phyloP scores from a whole-genome alignment of 2,329 filamentous ascomycete species.

The Blastomyces parvus region DNA sequence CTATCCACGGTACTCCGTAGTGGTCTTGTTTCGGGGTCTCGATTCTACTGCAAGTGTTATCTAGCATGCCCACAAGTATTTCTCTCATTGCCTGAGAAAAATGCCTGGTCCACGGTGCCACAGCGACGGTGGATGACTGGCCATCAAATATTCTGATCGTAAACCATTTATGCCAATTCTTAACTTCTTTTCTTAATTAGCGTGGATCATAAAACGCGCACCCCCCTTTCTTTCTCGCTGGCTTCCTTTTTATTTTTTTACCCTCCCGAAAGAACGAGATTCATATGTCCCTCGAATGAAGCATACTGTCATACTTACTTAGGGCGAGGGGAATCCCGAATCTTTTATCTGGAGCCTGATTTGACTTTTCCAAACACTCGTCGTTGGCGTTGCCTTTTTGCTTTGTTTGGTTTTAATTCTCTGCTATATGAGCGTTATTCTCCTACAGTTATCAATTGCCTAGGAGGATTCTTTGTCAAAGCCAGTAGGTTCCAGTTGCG shows the following conservation, averaged over 20 bases:
- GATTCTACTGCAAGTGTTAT: slow-evolving; percentile 4
- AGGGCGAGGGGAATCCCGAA: background rate
- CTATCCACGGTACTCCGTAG: slow-evolving; percentile 5
- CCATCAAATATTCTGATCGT: background rate
- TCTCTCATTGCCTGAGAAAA: background rate
- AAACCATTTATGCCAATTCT: background rate
- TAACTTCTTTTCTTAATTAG: background rate
- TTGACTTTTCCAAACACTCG: background rate
- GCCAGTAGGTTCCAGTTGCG: background rate
- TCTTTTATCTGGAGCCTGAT: background rate
- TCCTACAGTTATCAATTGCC: background rate
- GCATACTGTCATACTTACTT: background rate
- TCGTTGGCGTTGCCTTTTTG: background rate
- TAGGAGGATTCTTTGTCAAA: background rate
- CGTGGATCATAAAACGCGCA: slow-evolving; percentile 5
- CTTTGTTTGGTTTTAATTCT: slow-evolving; percentile 1
- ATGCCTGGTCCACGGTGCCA: slow-evolving; percentile 6
- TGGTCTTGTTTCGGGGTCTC: background rate
- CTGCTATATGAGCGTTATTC: background rate
- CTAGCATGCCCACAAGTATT: slow-evolving; percentile 4
- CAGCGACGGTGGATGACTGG: slow-evolving; percentile 6
- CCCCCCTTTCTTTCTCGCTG: background rate
- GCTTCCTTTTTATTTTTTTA: background rate
- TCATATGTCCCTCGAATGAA: background rate
- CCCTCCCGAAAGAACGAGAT: background rate